Evolutionary conservation across 2,329 filamentous ascomycete species (phyloP), one percentile per base, ranked within the genome.

Genomic region (Didymella pomorum): DNA sequence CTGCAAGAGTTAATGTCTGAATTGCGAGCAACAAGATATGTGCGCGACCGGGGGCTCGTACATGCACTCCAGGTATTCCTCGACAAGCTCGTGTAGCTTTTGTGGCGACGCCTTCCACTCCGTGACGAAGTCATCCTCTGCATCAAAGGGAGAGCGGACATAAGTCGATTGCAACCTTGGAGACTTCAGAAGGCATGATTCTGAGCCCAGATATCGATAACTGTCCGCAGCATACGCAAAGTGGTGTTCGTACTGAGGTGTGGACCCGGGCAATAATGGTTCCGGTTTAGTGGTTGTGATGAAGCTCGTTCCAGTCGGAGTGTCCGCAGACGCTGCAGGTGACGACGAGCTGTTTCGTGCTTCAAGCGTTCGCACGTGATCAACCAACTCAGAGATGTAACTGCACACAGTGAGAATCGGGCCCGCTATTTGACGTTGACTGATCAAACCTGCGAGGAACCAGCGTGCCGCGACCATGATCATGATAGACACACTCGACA

Each of bases 151-250:
- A 44, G 58, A 58, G 25, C 59, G 65, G 1, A 64, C 48, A 26
- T 56, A 57, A 11, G 65, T 58, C 12, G 67, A 60, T 25, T 71
- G 62, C 28, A 72, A 57, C 39, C 72, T 62, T 11, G 72, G 72
- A 35, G 72, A 73, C 37, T 67, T 73, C 46, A 75, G 44, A 7
- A 76, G 61, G 44, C 72, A 76, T 10, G 72, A 71, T 41, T 75
- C 68, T 9, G 70, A 62, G n/a, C 73, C 73, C 10, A 76, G 65
- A 48, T 75, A 76, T 21, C 73, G 70, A 51, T 75, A 76, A 63
- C 68, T 72, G 29, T 68, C 66, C 4, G 63, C 69, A 9, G 72
- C 72, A 33, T 68, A 65, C 28, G 72, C 72, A 49, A 75, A 76
- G 61, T 75, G 67, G 43, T 76, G 73, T n/a, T 73, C 71, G 42